phyloP scores from a whole-genome alignment of 2,329 filamentous ascomycete genomes.

The Xylaria sp. region DNA sequence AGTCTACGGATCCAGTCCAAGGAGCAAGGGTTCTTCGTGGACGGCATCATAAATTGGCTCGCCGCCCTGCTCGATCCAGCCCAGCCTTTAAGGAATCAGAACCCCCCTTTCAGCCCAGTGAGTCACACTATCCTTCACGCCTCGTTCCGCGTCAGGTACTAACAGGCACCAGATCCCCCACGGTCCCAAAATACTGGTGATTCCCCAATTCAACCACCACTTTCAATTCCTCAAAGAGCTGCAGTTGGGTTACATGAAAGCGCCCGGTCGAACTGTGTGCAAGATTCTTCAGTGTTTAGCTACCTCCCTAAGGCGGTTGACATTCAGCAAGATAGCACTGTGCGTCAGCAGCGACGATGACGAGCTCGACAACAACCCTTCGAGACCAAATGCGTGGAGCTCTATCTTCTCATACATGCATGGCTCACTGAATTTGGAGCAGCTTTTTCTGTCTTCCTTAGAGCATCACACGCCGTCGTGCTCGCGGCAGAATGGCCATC shows the following conservation, averaged over 20 bases:
- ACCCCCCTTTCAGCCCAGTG: background rate
- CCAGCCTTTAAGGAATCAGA: background rate
- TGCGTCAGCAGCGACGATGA: slow-evolving; percentile 23
- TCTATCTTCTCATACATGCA: slow-evolving; percentile 29
- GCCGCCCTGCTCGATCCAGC: slow-evolving; percentile 18
- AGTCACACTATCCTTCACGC: background rate
- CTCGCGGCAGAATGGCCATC: slow-evolving; percentile 27
- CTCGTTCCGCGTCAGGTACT: background rate
- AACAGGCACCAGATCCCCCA: background rate
- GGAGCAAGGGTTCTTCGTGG: slow-evolving; percentile 26
- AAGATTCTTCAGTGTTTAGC: slow-evolving; percentile 26
- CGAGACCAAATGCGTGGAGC: slow-evolving; percentile 33
- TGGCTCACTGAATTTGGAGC: slow-evolving; percentile 18
- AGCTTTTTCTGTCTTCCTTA: slow-evolving; percentile 22
- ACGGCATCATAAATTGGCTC: slow-evolving; percentile 34
- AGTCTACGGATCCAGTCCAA: slow-evolving; percentile 29
- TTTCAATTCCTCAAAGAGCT: slow-evolving; percentile 27
- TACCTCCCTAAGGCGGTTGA: slow-evolving; percentile 25
- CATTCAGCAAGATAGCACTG: slow-evolving; percentile 26
- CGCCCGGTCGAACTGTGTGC: slow-evolving; percentile 16
- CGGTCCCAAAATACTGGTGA: background rate
- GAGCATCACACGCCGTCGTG: slow-evolving; percentile 30
- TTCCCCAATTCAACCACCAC: slow-evolving; percentile 7
- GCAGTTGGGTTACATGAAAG: slow-evolving; percentile 34
- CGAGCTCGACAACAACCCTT: slow-evolving; percentile 31